Conservation (phyloP, 202 grass and related monocot species). For the Carex sylvatica region DNA sequence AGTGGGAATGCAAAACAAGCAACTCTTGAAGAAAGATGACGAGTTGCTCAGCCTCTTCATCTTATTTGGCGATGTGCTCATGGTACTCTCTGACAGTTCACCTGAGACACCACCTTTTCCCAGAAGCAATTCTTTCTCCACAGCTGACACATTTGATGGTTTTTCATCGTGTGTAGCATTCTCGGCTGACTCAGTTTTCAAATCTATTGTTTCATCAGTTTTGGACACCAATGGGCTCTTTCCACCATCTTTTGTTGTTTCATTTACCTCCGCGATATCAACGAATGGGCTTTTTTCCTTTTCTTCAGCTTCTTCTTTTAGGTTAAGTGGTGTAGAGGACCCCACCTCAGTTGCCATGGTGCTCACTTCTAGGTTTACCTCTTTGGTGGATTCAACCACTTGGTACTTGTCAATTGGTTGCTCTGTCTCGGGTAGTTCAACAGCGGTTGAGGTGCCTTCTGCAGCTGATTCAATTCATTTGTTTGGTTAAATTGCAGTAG, state of each 20-base stretch:
- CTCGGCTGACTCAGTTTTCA: constrained; percentile 7
- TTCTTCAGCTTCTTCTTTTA: not conserved
- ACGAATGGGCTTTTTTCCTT: constrained; percentile 4
- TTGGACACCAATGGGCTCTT: constrained; percentile 19
- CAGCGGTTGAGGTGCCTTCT: not conserved
- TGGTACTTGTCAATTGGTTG: constrained; percentile 28
- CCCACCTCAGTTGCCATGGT: constrained; percentile 20
- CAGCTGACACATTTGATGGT: not conserved
- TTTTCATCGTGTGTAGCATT: constrained; percentile 1
- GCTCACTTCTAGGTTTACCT: constrained; percentile 24
- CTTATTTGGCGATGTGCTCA: not conserved
- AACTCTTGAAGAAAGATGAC: constrained; percentile 9
- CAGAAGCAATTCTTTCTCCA: constrained; percentile 20
- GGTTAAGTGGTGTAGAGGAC: not conserved
- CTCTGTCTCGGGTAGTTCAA: not conserved
- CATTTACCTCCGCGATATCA: constrained; percentile 11
- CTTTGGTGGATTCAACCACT: constrained; percentile 15
- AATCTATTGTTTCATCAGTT: not conserved
- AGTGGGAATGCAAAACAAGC: constrained; percentile 23
- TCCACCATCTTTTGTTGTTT: constrained; percentile 6
- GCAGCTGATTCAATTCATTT: not conserved
- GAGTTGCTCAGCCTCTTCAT: not conserved
- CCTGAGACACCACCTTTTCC: not conserved
- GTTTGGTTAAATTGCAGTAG: not conserved
- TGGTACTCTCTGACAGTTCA: constrained; percentile 11